phyloP scores from a whole-genome alignment of 805 yeast genomes.

The Myxozyma sirexii region DNA sequence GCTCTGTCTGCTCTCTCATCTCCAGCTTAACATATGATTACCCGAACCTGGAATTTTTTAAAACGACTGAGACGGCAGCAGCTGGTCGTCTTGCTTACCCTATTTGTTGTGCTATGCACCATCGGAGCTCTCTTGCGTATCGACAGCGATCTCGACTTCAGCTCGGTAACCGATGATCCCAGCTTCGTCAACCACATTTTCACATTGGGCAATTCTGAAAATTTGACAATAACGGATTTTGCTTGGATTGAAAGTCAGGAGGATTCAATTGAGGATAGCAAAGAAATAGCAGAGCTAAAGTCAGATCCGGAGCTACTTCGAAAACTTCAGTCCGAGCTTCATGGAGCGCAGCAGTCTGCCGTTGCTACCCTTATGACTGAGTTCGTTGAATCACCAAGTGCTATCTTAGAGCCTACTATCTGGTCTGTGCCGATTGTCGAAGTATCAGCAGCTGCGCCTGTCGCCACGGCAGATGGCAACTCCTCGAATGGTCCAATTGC shows the following conservation, averaged over 20 bases:
- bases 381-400: too few species aligned
- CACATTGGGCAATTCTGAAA: neutral
- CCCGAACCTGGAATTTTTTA: too few species aligned
- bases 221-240: neutral
- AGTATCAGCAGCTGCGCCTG: too few species aligned
- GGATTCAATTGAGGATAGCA: neutral
- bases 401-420: too few species aligned
- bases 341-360: neutral
- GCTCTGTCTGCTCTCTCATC: neutral
- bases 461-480: too few species aligned
- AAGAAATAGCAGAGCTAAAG: neutral
- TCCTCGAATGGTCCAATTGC: too few species aligned
- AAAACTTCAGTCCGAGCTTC: neutral
- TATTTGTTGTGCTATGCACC: neutral
- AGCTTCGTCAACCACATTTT: neutral
- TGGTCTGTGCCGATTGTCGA: too few species aligned
- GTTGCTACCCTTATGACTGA: neutral
- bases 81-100: neutral
- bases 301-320: neutral
- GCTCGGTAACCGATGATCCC: neutral
- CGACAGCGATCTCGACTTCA: constrained; percentile 6
- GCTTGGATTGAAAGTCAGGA: constrained; percentile 6
- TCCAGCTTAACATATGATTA: neutral
- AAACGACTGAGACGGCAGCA: neutral
- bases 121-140: constrained; percentile 2